Evolutionary conservation across 83 land plant species (phyloP).

Genomic region (Diphasiastrum complanatum): DNA sequence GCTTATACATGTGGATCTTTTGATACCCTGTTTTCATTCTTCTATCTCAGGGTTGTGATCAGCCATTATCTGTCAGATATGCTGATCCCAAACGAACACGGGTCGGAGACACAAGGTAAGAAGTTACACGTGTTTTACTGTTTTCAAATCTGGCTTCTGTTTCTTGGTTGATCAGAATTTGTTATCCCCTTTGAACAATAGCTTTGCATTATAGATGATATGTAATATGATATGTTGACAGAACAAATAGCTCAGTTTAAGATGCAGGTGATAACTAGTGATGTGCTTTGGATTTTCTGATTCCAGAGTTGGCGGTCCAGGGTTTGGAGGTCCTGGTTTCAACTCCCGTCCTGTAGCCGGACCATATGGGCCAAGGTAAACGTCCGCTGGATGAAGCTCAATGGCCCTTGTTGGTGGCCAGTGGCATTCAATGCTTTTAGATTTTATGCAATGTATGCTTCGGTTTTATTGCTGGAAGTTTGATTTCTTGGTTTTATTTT

Average conservation of each 20-base stretch:
- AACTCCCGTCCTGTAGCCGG: constrained; percentile 43
- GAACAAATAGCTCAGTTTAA: too few species aligned
- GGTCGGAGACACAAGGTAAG: constrained; percentile 65
- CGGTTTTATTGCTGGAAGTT: background rate
- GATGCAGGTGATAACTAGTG: too few species aligned
- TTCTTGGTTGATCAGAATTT: too few species aligned
- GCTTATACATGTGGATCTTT: too few species aligned
- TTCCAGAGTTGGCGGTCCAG: constrained; percentile 53
- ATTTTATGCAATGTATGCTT: background rate
- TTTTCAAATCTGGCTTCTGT: too few species aligned
- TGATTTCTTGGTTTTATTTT: background rate
- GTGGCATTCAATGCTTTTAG: too few species aligned
- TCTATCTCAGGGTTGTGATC: constrained; percentile 78
- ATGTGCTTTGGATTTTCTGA: too few species aligned
- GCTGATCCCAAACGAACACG: constrained; percentile 94
- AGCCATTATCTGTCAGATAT: constrained; percentile 89
- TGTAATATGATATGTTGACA: too few species aligned
- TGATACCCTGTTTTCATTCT: background rate
- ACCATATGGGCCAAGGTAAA: constrained; percentile 29
- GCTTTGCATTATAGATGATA: too few species aligned
- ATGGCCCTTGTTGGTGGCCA: too few species aligned
- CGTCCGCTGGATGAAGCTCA: background rate
- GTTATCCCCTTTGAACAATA: too few species aligned
- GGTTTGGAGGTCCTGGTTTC: constrained; percentile 74
- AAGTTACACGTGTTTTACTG: too few species aligned